Conservation (phyloP, 2,329 filamentous ascomycete species). For the Cladosporium austrohemisphaericum region DNA sequence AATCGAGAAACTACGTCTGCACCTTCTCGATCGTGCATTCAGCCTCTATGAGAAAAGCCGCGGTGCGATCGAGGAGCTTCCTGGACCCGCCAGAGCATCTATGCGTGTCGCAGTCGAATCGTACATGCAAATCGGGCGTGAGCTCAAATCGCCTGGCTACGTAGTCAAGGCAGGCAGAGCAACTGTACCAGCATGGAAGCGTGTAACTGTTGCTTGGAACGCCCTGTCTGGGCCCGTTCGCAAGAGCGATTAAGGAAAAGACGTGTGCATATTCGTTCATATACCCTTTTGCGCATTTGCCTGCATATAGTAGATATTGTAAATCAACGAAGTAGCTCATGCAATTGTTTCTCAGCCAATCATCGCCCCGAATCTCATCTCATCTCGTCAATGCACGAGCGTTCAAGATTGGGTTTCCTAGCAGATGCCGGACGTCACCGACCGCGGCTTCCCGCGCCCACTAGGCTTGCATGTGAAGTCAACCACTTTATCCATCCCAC, state of each 20-base stretch:
- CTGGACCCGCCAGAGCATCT: conserved; percentile 56
- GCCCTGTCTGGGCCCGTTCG: conserved; percentile 40
- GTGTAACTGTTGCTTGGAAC: conserved; percentile 57
- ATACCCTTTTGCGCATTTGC: neutral
- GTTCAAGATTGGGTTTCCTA: neutral
- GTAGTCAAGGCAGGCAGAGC: conserved; percentile 43
- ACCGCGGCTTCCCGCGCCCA: neutral
- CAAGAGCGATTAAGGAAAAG: neutral
- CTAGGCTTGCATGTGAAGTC: conserved; percentile 15
- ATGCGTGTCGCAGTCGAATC: conserved; percentile 69
- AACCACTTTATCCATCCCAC: neutral
- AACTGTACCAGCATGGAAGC: conserved; percentile 46
- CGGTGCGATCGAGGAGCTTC: conserved; percentile 58
- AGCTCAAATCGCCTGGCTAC: conserved; percentile 49
- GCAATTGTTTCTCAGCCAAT: too few species aligned
- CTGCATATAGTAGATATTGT: too few species aligned
- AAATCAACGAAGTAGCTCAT: too few species aligned
- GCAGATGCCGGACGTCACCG: neutral
- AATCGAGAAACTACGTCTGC: conserved; percentile 50
- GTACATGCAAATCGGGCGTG: conserved; percentile 70
- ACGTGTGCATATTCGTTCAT: neutral
- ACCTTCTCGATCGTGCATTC: conserved; percentile 60
- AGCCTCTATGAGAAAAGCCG: conserved; percentile 54
- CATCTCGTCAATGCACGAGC: neutral
- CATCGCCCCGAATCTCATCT: too few species aligned